Evolutionary conservation across 495 filamentous ascomycete genomes (phyloP), one percentile per base, ranked within the genome.

Genomic region (Pyrenula aspistea): DNA sequence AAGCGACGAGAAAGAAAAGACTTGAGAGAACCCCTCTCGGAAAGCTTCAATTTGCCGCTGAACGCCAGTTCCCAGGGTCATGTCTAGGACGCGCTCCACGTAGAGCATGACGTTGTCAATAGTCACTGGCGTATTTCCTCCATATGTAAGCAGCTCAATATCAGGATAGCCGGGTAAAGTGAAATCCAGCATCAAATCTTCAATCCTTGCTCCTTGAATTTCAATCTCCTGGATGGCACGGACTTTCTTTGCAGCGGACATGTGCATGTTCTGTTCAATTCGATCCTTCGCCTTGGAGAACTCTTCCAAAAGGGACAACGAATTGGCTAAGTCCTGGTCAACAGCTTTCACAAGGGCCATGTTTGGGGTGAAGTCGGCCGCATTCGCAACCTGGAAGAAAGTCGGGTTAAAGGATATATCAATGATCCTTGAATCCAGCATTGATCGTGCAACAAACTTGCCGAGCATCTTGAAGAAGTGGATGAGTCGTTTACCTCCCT

Each of bases 381-480:
- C 84, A 63, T 92, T 85, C 24, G 88, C 88, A 60, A 95, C 89
- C 25, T 93, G 87, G 85, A 99, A 99, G 74, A 97, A 95, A 1
- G 89, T 95, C 2, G 94, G 88, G 63, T 96, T 99, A 71, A 99
- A 94, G 22, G 89, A 95, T 59, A 99, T 85, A 61, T 99, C 94
- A 60, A 97, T 96, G 64, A 99, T 99, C 23, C 94, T 80, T 0
- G 91, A 96, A 68, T 99, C 94, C 50, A 99, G 82, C 94, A 99
- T 97, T 1, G 93, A 95, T 57, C 94, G 82, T 1, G 94, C 94
- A 49, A 97, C 91, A 69, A 99, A 99, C 65, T 95, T 97, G 60
- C 94, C 94, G 25, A 99, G 85, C 67, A 91, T 85, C 70, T 87
- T 95, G 77, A 94, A 99, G 25, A 94, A 73, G 55, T 91, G 82